Conservation (phyloP, 2,329 filamentous ascomycete genomes). For the Alternaria solani region DNA sequence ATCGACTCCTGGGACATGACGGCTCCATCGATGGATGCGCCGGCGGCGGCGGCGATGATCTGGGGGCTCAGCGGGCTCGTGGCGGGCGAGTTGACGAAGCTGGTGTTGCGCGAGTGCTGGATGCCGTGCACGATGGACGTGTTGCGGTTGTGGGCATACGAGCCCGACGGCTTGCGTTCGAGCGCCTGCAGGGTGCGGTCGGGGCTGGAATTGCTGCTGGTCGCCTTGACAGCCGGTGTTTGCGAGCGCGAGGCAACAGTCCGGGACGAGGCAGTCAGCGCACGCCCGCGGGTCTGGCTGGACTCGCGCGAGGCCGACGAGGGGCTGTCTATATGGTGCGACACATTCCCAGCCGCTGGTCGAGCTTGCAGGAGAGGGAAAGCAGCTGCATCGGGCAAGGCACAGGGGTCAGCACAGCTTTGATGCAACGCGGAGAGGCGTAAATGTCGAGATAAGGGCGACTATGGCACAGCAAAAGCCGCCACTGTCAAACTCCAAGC, state of each 20-base stretch:
- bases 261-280: slow-evolving; percentile 54
- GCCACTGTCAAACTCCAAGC: slow-evolving; percentile 24
- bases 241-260: slow-evolving; percentile 55
- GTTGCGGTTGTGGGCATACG: slow-evolving; percentile 90
- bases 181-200: slow-evolving; percentile 47
- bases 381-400: slow-evolving; percentile 43
- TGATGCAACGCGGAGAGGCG: slow-evolving; percentile 21
- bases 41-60: slow-evolving; percentile 69
- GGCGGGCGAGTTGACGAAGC: slow-evolving; percentile 77
- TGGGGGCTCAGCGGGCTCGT: slow-evolving; percentile 87
- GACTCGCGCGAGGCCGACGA: slow-evolving; percentile 51
- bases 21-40: slow-evolving; percentile 50
- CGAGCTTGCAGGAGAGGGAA: slow-evolving; percentile 51
- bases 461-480: slow-evolving; percentile 25
- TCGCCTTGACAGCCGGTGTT: slow-evolving; percentile 49
- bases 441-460: slow-evolving; percentile 33
- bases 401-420: slow-evolving; percentile 43
- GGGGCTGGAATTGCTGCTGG: slow-evolving; percentile 48
- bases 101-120: slow-evolving; percentile 90
- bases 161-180: slow-evolving; percentile 61
- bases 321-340: slow-evolving; percentile 48
- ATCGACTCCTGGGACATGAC: slow-evolving; percentile 52
- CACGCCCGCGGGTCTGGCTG: slow-evolving; percentile 56
- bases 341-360: slow-evolving; percentile 48
- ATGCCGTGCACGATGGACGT: slow-evolving; percentile 97